Evolutionary conservation across 768 basidiomycete species (phyloP).

Genomic region (Leccinum ochraceum): DNA sequence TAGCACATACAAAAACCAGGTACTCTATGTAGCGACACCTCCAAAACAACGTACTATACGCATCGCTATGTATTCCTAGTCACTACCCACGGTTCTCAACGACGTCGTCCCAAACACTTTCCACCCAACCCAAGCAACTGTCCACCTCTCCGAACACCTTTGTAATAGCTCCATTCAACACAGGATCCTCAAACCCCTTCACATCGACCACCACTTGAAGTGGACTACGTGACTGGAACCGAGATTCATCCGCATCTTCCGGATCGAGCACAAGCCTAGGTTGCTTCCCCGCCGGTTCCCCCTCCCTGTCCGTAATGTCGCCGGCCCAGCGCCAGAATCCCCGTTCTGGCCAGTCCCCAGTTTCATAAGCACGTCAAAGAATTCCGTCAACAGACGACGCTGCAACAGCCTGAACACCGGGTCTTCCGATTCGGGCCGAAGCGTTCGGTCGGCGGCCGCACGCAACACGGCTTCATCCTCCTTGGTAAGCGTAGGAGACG

Average conservation of each 20-base stretch:
- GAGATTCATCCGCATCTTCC: slow-evolving; percentile 19
- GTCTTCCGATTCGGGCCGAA: slow-evolving; percentile 49
- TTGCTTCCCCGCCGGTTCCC: slow-evolving; percentile 24
- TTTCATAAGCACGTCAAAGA: slow-evolving; percentile 31
- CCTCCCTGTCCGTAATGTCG: slow-evolving; percentile 36
- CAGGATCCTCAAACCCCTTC: slow-evolving; percentile 69
- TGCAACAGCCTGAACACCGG: slow-evolving; percentile 69
- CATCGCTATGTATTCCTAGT: not conserved
- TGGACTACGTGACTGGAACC: slow-evolving; percentile 2
- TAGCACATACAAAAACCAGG: too few relatives aligned
- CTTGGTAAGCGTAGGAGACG: slow-evolving; percentile 19
- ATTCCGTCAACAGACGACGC: slow-evolving; percentile 51
- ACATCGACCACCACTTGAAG: slow-evolving; percentile 30
- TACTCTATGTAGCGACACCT: too few relatives aligned
- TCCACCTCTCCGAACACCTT: slow-evolving; percentile 45
- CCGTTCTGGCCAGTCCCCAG: slow-evolving; percentile 2
- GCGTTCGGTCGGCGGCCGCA: slow-evolving; percentile 60
- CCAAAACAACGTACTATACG: too few relatives aligned
- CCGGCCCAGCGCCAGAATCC: slow-evolving; percentile 13
- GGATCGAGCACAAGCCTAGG: slow-evolving; percentile 31
- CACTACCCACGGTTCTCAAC: slow-evolving; percentile 15
- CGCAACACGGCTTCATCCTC: slow-evolving; percentile 57
- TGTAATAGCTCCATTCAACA: slow-evolving; percentile 45
- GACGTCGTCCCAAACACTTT: slow-evolving; percentile 54
- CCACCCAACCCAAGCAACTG: slow-evolving; percentile 51